Conservation (phyloP, 2,329 filamentous ascomycete species). For the Akanthomyces dipterigenus region DNA sequence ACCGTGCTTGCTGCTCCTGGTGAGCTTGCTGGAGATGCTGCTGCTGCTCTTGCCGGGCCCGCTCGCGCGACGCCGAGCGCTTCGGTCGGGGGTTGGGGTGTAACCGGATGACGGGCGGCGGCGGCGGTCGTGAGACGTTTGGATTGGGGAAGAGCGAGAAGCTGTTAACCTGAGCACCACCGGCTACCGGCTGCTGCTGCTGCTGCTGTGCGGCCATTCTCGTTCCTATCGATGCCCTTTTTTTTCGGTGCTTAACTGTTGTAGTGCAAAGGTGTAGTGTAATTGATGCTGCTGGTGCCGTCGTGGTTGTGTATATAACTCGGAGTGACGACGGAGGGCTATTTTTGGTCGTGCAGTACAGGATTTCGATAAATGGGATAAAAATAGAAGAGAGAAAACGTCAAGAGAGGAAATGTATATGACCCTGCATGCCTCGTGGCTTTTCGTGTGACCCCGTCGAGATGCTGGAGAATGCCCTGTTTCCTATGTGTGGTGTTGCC, state of each 20-base stretch:
- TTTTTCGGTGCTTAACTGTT: not conserved
- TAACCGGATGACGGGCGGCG: constrained; percentile 25
- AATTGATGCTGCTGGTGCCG: not conserved
- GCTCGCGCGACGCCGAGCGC: constrained; percentile 31
- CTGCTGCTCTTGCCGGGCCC: constrained; percentile 11
- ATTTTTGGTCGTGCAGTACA: not conserved
- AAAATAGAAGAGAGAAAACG: not conserved
- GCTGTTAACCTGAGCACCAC: constrained; percentile 22
- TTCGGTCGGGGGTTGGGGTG: constrained; percentile 35
- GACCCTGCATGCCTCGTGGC: not conserved
- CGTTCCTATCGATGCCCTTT: not conserved
- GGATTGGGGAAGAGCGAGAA: constrained; percentile 54
- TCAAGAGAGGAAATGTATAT: not conserved
- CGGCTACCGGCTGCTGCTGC: constrained; percentile 22
- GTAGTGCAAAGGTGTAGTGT: not conserved
- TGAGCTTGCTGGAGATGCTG: constrained; percentile 18
- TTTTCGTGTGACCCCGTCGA: not conserved
- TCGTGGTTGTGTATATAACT: not conserved
- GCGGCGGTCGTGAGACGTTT: constrained; percentile 32
- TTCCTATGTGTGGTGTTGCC: too few relatives aligned
- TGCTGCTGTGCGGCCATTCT: constrained; percentile 33
- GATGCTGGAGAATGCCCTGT: not conserved
- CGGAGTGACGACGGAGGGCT: not conserved
- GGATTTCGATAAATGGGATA: not conserved
- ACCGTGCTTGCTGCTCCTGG: not conserved